Conservation (phyloP, 75 land plant species). For the Adiantum capillusveneris region DNA sequence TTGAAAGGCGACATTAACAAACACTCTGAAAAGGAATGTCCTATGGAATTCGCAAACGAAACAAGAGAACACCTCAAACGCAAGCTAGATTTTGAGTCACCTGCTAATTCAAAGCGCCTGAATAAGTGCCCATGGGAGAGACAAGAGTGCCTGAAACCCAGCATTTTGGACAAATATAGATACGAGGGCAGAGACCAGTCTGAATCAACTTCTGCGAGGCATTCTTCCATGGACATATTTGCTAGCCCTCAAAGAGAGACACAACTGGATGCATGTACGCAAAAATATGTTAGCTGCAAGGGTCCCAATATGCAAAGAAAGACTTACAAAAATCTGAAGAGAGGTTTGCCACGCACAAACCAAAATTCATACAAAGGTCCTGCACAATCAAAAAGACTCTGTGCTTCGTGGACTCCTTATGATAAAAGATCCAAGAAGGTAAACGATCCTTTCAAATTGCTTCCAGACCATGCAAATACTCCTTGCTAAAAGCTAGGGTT, state of each 20-base stretch:
- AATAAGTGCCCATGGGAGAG: neutral
- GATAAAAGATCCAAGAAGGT: conserved; percentile 58
- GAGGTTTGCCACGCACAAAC: neutral
- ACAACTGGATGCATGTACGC: neutral
- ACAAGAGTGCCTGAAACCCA: neutral
- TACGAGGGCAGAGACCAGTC: neutral
- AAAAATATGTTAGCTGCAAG: neutral
- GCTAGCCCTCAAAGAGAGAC: neutral
- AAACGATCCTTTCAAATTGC: neutral
- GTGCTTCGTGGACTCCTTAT: conserved; percentile 37
- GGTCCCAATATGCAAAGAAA: neutral
- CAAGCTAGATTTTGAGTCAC: neutral
- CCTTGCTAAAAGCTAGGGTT: neutral
- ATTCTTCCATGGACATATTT: neutral
- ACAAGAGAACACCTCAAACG: neutral
- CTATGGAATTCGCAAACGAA: neutral
- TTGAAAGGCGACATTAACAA: too few species aligned
- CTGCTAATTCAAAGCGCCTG: neutral
- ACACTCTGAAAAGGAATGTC: neutral
- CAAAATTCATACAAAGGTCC: conserved; percentile 4
- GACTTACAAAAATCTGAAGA: neutral
- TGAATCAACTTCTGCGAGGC: too few species aligned
- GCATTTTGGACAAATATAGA: neutral
- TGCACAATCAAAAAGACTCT: conserved; percentile 16
- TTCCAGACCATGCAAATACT: neutral